phyloP scores from a whole-genome alignment of 2,329 filamentous ascomycete species.

The Pezicula radicicola region DNA sequence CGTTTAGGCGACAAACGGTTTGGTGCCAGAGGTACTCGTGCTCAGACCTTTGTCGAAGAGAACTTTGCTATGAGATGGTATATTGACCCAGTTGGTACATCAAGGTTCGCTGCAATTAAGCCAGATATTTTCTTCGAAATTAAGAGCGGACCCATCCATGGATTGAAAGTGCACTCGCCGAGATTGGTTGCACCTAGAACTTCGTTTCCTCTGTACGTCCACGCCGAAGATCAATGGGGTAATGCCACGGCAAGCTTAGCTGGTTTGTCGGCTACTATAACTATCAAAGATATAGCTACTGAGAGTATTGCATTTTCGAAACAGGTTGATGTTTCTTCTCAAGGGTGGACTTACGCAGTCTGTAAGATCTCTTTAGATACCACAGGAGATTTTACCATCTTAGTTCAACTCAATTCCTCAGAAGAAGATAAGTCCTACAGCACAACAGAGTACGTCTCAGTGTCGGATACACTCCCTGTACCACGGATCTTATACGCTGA shows the following conservation, averaged over 20 bases:
- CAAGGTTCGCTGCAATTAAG: conserved; percentile 31
- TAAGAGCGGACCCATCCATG: conserved; percentile 14
- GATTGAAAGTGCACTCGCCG: conserved; percentile 13
- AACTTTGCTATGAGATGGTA: conserved; percentile 33
- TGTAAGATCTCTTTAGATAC: not conserved
- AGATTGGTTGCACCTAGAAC: conserved; percentile 19
- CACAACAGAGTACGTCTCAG: conserved; percentile 14
- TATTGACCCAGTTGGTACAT: conserved; percentile 34
- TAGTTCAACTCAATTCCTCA: not conserved
- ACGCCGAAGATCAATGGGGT: conserved; percentile 26
- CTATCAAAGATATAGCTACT: not conserved
- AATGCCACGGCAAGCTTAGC: conserved; percentile 19
- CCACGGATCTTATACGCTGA: conserved; percentile 29
- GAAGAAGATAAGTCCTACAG: not conserved
- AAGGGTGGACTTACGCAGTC: not conserved
- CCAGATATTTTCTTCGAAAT: conserved; percentile 29
- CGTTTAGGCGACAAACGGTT: conserved; percentile 31
- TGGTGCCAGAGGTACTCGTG: conserved; percentile 28
- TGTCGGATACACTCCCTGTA: conserved; percentile 12
- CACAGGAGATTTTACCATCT: not conserved
- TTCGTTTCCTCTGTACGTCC: conserved; percentile 20
- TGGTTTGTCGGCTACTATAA: not conserved
- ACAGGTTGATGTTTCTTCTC: not conserved
- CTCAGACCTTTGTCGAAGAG: conserved; percentile 34
- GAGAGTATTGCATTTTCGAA: not conserved